Evolutionary conservation across 2,329 filamentous ascomycete genomes (phyloP), one percentile per base, ranked within the genome.

Genomic region (Golovinomyces cichoracearum): DNA sequence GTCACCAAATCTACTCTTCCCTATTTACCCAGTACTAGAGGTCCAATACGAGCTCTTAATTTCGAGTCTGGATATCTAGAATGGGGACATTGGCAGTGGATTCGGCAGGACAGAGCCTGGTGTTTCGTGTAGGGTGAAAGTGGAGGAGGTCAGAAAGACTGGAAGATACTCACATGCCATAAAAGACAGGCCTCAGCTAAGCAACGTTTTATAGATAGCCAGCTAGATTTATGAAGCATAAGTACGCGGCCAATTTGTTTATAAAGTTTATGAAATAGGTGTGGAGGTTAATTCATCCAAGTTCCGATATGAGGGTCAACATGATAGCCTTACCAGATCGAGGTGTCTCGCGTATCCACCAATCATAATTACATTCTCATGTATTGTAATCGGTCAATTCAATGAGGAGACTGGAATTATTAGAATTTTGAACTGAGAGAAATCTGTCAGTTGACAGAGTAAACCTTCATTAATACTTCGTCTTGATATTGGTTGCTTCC

Each of bases 161-260:
- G 49, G 40, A 41, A n/a, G 6, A 51, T 17, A 64, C 63, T 63
- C 61, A 64, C 63, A 62, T 63, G 63, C 62, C 62, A 63, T 63
- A 49, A 41, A 57, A 45, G 53, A 51, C 44, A 55, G 55, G 53
- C 57, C 55, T n/a, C 2, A 33, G 31, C n/a, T 33, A n/a, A 33
- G 6, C 31, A 33, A 33, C 13, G 13, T 15, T 15, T 33, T 15
- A 15, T 33, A 7, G 2, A n/a, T n/a, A 33, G 31, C 31, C n/a
- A 33, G 31, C 31, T 33, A n/a, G 10, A 33, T 12, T 33, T 33
- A 12, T 33, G 13, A 33, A n/a, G 10, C n/a, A 33, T 33, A 33
- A 15, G 31, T 33, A 15, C 31, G 31, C 10, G 31, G 31, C 31
- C 31, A 33, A 33, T 33, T 12, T 33, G n/a, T 33, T n/a, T 15